Evolutionary conservation across 2,329 filamentous ascomycete species (phyloP).

Genomic region (Aureobasidium pullulans): DNA sequence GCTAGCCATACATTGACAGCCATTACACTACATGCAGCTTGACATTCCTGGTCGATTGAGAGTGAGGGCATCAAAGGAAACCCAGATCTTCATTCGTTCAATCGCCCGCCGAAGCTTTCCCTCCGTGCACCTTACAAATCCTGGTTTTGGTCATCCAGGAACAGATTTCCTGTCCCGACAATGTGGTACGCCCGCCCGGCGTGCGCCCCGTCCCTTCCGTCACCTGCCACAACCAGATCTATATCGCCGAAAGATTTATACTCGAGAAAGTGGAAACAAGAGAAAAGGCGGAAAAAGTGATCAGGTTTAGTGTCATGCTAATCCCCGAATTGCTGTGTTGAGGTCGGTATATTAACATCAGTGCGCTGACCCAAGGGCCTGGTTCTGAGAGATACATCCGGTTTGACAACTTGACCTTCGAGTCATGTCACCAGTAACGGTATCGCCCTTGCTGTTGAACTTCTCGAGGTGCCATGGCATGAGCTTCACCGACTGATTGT

Average conservation of each 20-base stretch:
- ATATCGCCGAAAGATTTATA: not conserved
- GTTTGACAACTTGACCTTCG: not conserved
- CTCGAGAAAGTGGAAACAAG: not conserved
- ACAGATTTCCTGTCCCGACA: not conserved
- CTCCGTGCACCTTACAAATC: not conserved
- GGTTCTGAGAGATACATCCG: not conserved
- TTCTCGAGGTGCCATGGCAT: not conserved
- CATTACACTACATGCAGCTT: not conserved
- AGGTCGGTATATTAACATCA: not conserved
- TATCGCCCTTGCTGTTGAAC: not conserved
- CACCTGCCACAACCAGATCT: not conserved
- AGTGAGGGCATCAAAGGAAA: not conserved
- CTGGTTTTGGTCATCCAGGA: slow-evolving; percentile 7
- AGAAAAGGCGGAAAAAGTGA: not conserved
- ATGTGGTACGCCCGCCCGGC: not conserved
- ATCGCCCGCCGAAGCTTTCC: too few species aligned
- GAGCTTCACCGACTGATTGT: not conserved
- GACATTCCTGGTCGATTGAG: not conserved
- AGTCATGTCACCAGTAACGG: not conserved
- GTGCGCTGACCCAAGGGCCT: not conserved
- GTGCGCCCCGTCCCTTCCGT: not conserved
- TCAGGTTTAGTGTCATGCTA: not conserved
- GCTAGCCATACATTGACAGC: not conserved
- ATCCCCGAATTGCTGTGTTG: not conserved
- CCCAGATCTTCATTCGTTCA: too few species aligned